Evolutionary conservation across 208 protist genomes (phyloP).

Genomic region (Crithidia expoeki): DNA sequence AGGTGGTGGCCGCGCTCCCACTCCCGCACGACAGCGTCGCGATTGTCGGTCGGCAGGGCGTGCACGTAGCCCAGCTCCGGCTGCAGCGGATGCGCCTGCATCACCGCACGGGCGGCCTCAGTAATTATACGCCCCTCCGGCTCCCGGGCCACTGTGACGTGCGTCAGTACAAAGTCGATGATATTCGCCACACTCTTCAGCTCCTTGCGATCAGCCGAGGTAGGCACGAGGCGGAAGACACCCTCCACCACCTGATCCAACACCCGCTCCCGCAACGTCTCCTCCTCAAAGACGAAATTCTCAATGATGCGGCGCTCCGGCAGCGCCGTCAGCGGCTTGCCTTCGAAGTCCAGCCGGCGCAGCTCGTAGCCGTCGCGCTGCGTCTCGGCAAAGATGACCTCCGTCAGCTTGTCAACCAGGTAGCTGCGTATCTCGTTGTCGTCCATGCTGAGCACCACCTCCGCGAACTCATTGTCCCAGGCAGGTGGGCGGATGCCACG

Average conservation of each 20-base stretch:
- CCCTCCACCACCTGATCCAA: conserved; percentile 86
- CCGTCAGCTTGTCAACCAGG: conserved; percentile 79
- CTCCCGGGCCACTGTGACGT: conserved; percentile 69
- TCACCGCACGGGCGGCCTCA: conserved; percentile 59
- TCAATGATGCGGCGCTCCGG: conserved; percentile 89
- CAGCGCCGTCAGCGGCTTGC: conserved; percentile 87
- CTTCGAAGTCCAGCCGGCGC: conserved; percentile 91
- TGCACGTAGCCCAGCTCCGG: conserved; percentile 86
- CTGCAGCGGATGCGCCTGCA: conserved; percentile 76
- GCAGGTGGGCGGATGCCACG: conserved; percentile 56
- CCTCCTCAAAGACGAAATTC: conserved; percentile 90
- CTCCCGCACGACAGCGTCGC: conserved; percentile 76
- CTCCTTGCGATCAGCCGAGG: conserved; percentile 74
- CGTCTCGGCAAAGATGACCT: conserved; percentile 89
- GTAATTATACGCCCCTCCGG: conserved; percentile 47
- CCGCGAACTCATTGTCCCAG: conserved; percentile 85
- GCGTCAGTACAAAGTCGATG: conserved; percentile 86
- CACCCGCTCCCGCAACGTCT: conserved; percentile 88
- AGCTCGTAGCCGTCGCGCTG: conserved; percentile 92
- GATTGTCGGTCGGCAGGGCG: conserved; percentile 81
- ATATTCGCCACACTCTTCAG: conserved; percentile 84
- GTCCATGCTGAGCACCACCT: conserved; percentile 78
- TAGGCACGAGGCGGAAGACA: conserved; percentile 82
- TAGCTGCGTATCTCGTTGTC: conserved; percentile 73
- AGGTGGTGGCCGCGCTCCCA: conserved; percentile 91